phyloP scores from a whole-genome alignment of 106 monocot species.

The Dendrobium officinale region DNA sequence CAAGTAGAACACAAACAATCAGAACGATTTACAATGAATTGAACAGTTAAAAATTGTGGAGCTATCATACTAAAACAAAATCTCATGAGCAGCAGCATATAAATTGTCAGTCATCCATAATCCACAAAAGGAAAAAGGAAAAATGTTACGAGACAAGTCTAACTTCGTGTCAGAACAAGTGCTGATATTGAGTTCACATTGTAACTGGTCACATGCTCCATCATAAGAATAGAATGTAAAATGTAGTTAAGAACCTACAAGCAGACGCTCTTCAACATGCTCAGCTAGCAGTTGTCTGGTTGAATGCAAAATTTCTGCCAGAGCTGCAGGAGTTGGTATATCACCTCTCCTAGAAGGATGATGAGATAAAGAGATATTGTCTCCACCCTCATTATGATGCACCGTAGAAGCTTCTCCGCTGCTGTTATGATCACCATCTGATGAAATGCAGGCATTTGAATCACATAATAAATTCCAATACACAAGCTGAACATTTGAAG shows the following conservation, averaged over 20 bases:
- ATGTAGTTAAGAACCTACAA: slow-evolving; percentile 22
- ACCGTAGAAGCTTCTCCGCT: slow-evolving; percentile 9
- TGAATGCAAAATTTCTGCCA: slow-evolving; percentile 47
- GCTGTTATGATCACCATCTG: slow-evolving; percentile 14
- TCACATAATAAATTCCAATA: neutral
- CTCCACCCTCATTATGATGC: slow-evolving; percentile 10
- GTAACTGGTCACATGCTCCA: neutral
- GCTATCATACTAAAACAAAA: neutral
- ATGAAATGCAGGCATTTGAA: slow-evolving; percentile 5
- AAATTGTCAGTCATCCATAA: neutral
- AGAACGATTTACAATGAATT: neutral
- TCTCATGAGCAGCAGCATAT: neutral
- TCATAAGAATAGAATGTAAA: neutral
- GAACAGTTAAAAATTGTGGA: neutral
- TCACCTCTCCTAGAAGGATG: slow-evolving; percentile 29
- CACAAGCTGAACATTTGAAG: neutral
- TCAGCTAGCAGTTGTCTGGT: slow-evolving; percentile 50
- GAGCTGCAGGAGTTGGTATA: slow-evolving; percentile 43
- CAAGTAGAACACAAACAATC: neutral
- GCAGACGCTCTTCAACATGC: slow-evolving; percentile 36
- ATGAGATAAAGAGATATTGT: slow-evolving; percentile 14
- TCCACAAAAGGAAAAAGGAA: neutral
- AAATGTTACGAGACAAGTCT: neutral
- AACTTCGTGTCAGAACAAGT: neutral
- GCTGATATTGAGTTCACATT: neutral